phyloP scores from a whole-genome alignment of 2,329 filamentous ascomycete species.

The Endothia cerciana region DNA sequence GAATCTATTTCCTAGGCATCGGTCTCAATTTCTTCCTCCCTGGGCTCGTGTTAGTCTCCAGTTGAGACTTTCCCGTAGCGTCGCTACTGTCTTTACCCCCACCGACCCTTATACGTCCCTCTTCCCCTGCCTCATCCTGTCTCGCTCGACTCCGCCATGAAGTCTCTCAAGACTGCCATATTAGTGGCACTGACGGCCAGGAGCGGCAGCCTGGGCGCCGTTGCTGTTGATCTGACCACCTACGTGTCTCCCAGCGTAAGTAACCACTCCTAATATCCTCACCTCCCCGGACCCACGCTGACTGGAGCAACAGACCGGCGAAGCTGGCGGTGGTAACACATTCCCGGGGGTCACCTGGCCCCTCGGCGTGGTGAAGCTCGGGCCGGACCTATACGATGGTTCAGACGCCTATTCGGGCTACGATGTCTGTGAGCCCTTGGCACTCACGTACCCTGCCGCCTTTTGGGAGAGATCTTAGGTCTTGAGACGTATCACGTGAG shows the following conservation, averaged over 20 bases:
- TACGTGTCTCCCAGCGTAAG: constrained; percentile 40
- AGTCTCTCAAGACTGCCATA: background rate
- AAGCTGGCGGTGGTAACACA: constrained; percentile 51
- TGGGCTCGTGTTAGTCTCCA: background rate
- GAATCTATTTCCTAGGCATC: background rate
- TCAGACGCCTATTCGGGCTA: constrained; percentile 59
- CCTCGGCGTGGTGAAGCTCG: constrained; percentile 54
- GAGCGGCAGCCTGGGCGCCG: background rate
- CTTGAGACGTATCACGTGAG: background rate
- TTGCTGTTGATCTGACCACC: constrained; percentile 35
- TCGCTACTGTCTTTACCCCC: background rate
- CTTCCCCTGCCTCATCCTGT: background rate
- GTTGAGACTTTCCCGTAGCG: background rate
- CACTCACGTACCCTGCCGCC: background rate
- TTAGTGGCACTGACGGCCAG: background rate
- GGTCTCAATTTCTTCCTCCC: background rate
- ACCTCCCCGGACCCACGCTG: background rate
- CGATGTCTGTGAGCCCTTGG: background rate
- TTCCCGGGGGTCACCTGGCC: constrained; percentile 55
- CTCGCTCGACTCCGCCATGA: constrained; percentile 4
- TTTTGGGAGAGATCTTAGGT: background rate
- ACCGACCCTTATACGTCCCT: too few species aligned
- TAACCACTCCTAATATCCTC: background rate
- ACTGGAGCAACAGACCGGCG: constrained; percentile 46
- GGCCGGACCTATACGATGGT: constrained; percentile 53